phyloP scores from a whole-genome alignment of 2,329 filamentous ascomycete species.

The Shiraia sp. region DNA sequence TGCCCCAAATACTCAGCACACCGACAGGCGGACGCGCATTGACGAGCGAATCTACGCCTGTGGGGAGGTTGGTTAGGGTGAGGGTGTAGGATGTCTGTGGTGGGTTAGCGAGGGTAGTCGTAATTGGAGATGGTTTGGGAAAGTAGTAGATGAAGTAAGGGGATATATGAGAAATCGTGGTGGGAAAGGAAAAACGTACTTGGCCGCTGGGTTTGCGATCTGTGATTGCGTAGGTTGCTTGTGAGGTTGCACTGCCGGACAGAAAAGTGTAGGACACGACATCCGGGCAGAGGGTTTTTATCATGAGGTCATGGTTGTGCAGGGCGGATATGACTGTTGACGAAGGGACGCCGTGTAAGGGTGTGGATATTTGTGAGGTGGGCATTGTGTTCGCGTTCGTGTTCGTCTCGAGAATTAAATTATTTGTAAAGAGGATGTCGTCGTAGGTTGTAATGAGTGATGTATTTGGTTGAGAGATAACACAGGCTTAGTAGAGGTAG shows the following conservation, averaged over 20 bases:
- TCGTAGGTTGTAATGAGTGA: no score
- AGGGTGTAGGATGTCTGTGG: conserved; percentile 45
- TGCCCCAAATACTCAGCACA: conserved; percentile 43
- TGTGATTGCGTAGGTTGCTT: conserved; percentile 42
- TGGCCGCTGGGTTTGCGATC: conserved; percentile 47
- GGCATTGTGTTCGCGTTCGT: no score
- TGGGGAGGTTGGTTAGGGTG: conserved; percentile 42
- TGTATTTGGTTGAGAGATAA: no score
- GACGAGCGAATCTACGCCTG: conserved; percentile 44
- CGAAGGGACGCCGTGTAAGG: conserved; percentile 30
- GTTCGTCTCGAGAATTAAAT: no score
- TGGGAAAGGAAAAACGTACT: conserved; percentile 13
- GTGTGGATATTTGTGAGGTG: conserved; percentile 43
- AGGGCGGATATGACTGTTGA: conserved; percentile 38
- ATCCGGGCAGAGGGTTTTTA: conserved; percentile 43
- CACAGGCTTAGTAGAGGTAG: not conserved
- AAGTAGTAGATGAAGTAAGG: no score
- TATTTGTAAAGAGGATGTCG: no score
- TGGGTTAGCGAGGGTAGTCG: no score
- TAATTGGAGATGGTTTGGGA: no score
- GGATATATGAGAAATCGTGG: no score
- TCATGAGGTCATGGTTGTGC: conserved; percentile 48
- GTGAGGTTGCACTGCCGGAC: conserved; percentile 32
- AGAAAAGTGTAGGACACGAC: conserved; percentile 40
- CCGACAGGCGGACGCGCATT: conserved; percentile 47